phyloP scores from a whole-genome alignment of 148 eudicot species.

The Rhododendron griersonianum region DNA sequence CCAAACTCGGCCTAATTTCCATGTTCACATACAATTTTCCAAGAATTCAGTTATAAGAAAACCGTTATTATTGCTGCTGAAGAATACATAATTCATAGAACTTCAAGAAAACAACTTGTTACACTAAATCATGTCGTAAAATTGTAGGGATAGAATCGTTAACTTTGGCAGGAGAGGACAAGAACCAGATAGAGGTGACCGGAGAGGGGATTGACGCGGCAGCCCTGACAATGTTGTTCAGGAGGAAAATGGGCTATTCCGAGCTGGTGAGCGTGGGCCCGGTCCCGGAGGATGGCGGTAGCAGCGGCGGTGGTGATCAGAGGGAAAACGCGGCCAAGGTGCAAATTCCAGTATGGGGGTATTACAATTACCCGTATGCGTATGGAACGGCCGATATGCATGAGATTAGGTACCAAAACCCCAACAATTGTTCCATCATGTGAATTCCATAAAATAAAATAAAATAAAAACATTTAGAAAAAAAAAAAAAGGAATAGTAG shows the following conservation, averaged over 20 bases:
- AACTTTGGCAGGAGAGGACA: not conserved
- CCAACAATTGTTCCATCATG: too few relatives aligned
- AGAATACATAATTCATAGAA: too few relatives aligned
- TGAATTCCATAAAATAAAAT: too few relatives aligned
- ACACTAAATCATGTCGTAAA: not conserved
- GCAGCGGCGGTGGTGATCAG: not conserved
- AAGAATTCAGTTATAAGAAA: too few relatives aligned
- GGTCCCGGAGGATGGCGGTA: not conserved
- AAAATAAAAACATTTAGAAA: too few relatives aligned
- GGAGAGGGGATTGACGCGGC: not conserved
- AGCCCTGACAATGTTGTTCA: not conserved
- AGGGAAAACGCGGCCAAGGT: not conserved
- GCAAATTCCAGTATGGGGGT: not conserved
- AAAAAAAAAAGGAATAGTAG: too few relatives aligned
- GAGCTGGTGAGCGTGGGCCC: not conserved
- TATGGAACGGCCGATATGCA: too few relatives aligned
- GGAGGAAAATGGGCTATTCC: not conserved
- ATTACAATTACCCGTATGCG: not conserved
- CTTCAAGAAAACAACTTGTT: not conserved
- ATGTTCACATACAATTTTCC: too few relatives aligned
- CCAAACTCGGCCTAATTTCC: too few relatives aligned
- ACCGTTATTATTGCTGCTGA: too few relatives aligned
- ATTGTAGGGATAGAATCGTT: not conserved
- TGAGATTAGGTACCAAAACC: too few relatives aligned
- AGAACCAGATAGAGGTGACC: not conserved